Conservation (phyloP, 176 grass and related monocot genomes). For the Oryza meridionalis region DNA sequence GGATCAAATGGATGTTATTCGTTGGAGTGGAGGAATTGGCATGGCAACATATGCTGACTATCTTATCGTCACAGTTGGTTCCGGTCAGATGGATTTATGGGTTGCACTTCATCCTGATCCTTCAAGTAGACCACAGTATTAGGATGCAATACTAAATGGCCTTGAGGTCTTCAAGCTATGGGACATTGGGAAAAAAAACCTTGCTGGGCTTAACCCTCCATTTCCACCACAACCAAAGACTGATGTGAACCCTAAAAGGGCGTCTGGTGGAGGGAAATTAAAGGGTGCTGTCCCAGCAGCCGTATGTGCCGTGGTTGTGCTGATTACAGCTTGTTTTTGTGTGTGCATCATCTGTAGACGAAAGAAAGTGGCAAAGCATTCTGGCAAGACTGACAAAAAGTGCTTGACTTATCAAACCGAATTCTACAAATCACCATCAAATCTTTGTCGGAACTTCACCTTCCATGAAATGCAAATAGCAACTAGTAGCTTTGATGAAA, state of each 20-base stretch:
- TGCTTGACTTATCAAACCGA: too few relatives aligned
- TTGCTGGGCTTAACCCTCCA: conserved; percentile 44
- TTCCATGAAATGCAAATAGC: conserved; percentile 60
- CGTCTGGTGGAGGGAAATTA: background rate
- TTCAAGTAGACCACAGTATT: background rate
- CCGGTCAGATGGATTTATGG: conserved; percentile 52
- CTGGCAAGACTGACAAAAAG: conserved; percentile 3
- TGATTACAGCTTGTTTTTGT: conserved; percentile 26
- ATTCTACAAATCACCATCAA: conserved; percentile 25
- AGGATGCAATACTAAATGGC: conserved; percentile 59
- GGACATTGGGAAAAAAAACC: conserved; percentile 16
- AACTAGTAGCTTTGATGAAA: conserved; percentile 63
- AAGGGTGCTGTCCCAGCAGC: background rate
- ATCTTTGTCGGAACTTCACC: conserved; percentile 51
- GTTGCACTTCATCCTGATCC: conserved; percentile 47
- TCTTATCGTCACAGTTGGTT: conserved; percentile 22
- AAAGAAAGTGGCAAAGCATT: conserved; percentile 48
- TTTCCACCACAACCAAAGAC: background rate
- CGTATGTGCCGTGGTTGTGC: conserved; percentile 34
- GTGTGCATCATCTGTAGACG: conserved; percentile 40
- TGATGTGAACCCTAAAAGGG: background rate
- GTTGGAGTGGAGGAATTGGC: conserved; percentile 20
- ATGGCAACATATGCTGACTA: conserved; percentile 32
- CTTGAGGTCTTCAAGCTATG: conserved; percentile 58
- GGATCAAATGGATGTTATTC: conserved; percentile 33